phyloP scores from a whole-genome alignment of 2,329 filamentous ascomycete genomes.

The Hymenotorrendiella dingleyae region DNA sequence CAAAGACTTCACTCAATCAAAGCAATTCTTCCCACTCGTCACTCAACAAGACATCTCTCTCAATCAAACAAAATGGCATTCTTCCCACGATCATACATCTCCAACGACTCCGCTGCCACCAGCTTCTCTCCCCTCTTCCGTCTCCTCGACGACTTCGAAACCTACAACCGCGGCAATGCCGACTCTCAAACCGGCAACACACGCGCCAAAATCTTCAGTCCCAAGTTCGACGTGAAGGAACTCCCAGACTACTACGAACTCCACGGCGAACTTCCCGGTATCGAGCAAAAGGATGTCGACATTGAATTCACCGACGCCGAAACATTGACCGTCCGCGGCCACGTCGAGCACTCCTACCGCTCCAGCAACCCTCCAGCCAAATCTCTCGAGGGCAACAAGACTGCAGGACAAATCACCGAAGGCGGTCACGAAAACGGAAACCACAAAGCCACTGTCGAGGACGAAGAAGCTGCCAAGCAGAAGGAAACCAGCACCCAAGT shows the following conservation, averaged over 20 bases:
- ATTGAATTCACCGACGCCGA: slow-evolving; percentile 76
- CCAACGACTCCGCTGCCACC: not conserved
- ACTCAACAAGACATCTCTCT: not conserved
- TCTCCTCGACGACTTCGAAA: slow-evolving; percentile 4
- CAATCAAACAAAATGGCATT: slow-evolving; percentile 3
- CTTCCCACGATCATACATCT: slow-evolving; percentile 1
- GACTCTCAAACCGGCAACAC: not conserved
- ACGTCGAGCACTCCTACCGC: slow-evolving; percentile 57
- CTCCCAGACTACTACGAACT: slow-evolving; percentile 64
- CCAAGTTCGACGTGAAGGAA: slow-evolving; percentile 75
- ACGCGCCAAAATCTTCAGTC: slow-evolving; percentile 52
- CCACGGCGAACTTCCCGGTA: slow-evolving; percentile 72
- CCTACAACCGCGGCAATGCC: not conserved
- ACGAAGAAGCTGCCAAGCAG: not conserved
- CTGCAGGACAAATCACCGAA: slow-evolving; percentile 38
- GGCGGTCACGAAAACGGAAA: slow-evolving; percentile 20
- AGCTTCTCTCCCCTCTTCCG: slow-evolving; percentile 4
- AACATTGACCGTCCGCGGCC: slow-evolving; percentile 66
- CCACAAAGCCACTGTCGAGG: slow-evolving; percentile 6
- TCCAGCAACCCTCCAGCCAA: slow-evolving; percentile 39
- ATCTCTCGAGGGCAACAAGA: slow-evolving; percentile 38
- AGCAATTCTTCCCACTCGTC: not conserved
- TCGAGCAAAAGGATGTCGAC: slow-evolving; percentile 66
- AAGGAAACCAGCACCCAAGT: not conserved
- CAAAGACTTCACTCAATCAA: not conserved